Conservation (phyloP, 202 grass and related monocot species). For the Carex sylvatica region DNA sequence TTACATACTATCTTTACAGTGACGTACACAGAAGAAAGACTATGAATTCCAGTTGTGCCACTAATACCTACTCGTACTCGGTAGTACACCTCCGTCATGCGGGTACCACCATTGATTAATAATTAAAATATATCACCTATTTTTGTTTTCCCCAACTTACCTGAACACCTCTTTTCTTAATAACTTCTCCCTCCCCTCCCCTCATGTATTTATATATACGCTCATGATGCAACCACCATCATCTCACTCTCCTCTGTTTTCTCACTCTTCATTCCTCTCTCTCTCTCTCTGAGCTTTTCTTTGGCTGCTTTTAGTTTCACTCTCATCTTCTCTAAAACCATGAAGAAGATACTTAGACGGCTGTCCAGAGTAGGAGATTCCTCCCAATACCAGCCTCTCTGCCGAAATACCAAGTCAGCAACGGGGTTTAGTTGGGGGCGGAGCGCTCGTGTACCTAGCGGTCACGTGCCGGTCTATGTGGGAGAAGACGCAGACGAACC, state of each 20-base stretch:
- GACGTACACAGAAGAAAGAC: too few species aligned
- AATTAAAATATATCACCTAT: background rate
- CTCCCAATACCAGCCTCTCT: constrained; percentile 53
- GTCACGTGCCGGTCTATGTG: constrained; percentile 71
- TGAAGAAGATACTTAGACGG: constrained; percentile 60
- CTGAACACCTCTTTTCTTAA: constrained; percentile 14
- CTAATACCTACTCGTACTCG: constrained; percentile 13
- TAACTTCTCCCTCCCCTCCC: background rate
- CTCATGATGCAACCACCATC: background rate
- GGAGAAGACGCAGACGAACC: constrained; percentile 50
- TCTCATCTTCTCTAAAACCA: background rate
- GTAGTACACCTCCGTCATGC: constrained; percentile 18
- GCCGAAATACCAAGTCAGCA: background rate
- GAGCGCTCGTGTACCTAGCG: constrained; percentile 37
- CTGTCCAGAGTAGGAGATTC: constrained; percentile 59
- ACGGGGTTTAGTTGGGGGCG: constrained; percentile 13
- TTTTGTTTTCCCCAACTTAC: background rate
- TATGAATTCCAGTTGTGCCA: constrained; percentile 1
- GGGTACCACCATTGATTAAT: background rate
- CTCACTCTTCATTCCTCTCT: background rate
- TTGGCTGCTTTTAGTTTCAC: background rate
- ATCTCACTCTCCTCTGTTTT: background rate
- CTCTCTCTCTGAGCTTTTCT: background rate
- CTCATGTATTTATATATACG: constrained; percentile 12
- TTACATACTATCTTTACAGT: background rate